Base-by-base conservation (phyloP, 2,329 filamentous ascomycete genomes). In the Talaromyces pinophilus region DNA sequence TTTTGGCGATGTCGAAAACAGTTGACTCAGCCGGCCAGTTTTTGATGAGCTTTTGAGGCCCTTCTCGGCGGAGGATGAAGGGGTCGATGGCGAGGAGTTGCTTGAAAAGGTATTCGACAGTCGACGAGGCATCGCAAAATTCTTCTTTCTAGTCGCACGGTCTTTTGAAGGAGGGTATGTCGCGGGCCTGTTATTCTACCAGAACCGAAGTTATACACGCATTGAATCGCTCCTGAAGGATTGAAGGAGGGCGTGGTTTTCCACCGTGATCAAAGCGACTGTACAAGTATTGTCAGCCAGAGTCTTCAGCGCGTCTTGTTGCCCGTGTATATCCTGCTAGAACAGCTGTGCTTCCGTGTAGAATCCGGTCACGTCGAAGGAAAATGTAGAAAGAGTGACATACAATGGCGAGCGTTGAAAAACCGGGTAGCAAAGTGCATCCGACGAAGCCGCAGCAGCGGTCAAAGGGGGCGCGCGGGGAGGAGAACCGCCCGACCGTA, bases 1-100 rank as follows among this genome's bases (percentile, higher is more conserved):
- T 82, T 93, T 94, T 70, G 91, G 90, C 61, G 90, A 91, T 62
- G 88, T 87, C 67, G 91, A 92, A 80, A 96, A 96, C 81, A 96
- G 87, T 75, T 93, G 90, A 71, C 88, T 88, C 72, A 96, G 87
- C 75, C 91, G 90, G 79, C 89, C 93, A 76, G 87, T 86, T 80
- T 91, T 92, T 72, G 82, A 78, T 64, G 84, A 80, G 67, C 81
- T 75, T 73, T 83, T 82, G 69, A 79, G 80, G 73, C 81, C 82
- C 79, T 88, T 88, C 78, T 86, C 85, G 74, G 79, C 79, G 71
- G 81, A 77, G 72, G 83, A 60, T 42, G 54, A 57, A 59, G 62
- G 55, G 48, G 55, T 67, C 10, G 65, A 40, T 61, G 67, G 60
- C 35, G 64, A 78, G 75, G 82, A 79, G 74, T 81, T 83, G 76